Conservation (phyloP, 352 stramenopile genomes). For the Globisporangium nagaii region DNA sequence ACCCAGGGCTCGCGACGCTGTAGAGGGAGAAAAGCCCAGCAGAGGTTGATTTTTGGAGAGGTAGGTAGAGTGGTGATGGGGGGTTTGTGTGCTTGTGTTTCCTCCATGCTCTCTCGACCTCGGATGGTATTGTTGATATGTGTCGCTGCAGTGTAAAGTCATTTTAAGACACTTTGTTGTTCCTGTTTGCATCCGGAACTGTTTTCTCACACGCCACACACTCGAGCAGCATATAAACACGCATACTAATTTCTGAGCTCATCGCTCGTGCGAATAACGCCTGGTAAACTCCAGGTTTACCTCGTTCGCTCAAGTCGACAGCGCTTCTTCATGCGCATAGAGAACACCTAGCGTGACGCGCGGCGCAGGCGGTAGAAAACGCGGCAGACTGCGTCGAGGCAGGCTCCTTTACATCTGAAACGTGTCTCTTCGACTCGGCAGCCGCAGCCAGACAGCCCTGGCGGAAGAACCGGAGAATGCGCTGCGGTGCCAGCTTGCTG, state of each 20-base stretch:
- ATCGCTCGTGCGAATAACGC: no score
- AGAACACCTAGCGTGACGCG: no score
- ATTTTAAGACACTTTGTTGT: no score
- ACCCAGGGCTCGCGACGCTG: constrained; percentile 12
- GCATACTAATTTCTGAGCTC: background rate
- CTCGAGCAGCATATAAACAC: background rate
- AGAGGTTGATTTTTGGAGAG: no score
- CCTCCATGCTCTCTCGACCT: no score
- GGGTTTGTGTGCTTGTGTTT: background rate
- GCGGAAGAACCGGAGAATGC: background rate
- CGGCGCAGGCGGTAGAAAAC: no score
- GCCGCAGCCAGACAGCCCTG: background rate
- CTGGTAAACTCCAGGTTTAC: background rate
- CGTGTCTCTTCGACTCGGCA: background rate
- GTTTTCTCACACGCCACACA: background rate
- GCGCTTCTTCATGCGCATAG: background rate
- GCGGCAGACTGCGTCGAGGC: no score
- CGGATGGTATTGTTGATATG: no score
- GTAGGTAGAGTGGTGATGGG: no score
- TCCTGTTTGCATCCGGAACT: no score
- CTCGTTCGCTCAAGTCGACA: background rate
- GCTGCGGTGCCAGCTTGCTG: background rate
- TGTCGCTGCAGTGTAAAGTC: no score
- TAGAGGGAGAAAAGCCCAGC: constrained; percentile 7
- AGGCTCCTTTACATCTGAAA: background rate